Evolutionary conservation across 2,329 filamentous ascomycete genomes (phyloP), one percentile per base, ranked within the genome.

Genomic region (Fusarium zealandicum): DNA sequence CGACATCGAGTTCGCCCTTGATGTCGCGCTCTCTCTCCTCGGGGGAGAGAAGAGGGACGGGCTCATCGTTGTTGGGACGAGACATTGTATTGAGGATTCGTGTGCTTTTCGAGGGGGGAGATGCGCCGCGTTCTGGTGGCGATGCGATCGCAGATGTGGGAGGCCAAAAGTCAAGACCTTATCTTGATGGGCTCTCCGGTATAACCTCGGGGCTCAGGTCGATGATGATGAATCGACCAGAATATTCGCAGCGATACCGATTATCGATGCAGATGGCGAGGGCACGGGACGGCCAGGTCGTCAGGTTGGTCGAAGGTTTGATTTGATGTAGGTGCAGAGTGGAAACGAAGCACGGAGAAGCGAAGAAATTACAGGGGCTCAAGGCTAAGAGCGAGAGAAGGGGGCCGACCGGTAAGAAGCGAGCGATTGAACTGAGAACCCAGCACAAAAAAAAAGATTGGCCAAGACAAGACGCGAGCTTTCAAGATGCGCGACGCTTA

Each of bases 1-100:
- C 74, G 33, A 75, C 41, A 45, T 76, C 74, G 28, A 65, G 51
- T 20, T 62, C 58, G 32, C 68, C 49, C 61, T 74, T 73, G 17
- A 55, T 50, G 40, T 72, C 70, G 18, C 49, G 61, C 20, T 72
- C 65, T 54, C 66, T 66, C 57, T 72, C 65, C 50, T 72, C 70
- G n/a, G 66, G 48, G 46, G 65, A 65, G 50, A 74, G 64, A 22
- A 72, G 65, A 31, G 67, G 64, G 32, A 69, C 62, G 35, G 69
- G 68, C 53, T 73, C 73, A 36, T 73, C 67, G 6, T 63, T 61
- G 17, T 71, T 64, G 25, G 63, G 67, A 32, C 67, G 70, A 61
- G 72, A 64, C 74, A 76, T 76, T 46, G 42, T 59, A 28, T 38
- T 18, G 30, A 32, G 10, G 35, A 9, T 36, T 49, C 18, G 32